Percentiles rank a stretch among this genome's conserved stretches.
These are phyloP conservation scores for Vicia faba DNA, from an alignment of 306 rosid genomes.

Conservation along the genomic window DNA sequence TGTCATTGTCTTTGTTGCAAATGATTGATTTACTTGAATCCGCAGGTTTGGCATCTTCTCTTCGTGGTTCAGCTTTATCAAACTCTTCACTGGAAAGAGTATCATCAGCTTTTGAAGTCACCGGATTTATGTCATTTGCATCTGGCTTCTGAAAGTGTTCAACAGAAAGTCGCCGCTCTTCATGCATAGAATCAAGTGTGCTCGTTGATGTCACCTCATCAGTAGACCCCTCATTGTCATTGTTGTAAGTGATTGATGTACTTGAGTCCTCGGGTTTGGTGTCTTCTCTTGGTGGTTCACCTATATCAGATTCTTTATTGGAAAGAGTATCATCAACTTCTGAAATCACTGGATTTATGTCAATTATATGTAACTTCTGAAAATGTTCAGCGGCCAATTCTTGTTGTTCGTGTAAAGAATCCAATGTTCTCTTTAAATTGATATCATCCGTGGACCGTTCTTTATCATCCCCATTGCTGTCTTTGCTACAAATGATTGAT, in stretches of 20 bases:
- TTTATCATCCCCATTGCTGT: slow-evolving; percentile 14
- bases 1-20: not conserved
- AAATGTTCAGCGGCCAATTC: slow-evolving; percentile 36
- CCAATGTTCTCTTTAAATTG: slow-evolving; percentile 38
- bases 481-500: slow-evolving; percentile 19
- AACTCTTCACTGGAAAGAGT: slow-evolving; percentile 27
- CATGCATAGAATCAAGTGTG: slow-evolving; percentile 40
- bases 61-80: slow-evolving; percentile 37
- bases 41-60: slow-evolving; percentile 40
- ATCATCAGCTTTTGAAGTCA: slow-evolving; percentile 39
- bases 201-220: slow-evolving; percentile 49
- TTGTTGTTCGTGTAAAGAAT: slow-evolving; percentile 43
- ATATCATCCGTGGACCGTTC: not conserved
- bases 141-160: slow-evolving; percentile 43
- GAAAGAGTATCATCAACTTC: slow-evolving; percentile 33
- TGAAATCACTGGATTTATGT: slow-evolving; percentile 31
- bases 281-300: slow-evolving; percentile 40
- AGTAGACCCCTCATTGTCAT: not conserved
- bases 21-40: slow-evolving; percentile 37
- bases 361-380: slow-evolving; percentile 41
- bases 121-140: slow-evolving; percentile 44
- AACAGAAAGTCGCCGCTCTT: slow-evolving; percentile 40
- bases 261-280: slow-evolving; percentile 37
- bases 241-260: slow-evolving; percentile 26
- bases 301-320: slow-evolving; percentile 29